Conservation (phyloP, 2,329 filamentous ascomycete genomes). For the Aspergillus sp. region DNA sequence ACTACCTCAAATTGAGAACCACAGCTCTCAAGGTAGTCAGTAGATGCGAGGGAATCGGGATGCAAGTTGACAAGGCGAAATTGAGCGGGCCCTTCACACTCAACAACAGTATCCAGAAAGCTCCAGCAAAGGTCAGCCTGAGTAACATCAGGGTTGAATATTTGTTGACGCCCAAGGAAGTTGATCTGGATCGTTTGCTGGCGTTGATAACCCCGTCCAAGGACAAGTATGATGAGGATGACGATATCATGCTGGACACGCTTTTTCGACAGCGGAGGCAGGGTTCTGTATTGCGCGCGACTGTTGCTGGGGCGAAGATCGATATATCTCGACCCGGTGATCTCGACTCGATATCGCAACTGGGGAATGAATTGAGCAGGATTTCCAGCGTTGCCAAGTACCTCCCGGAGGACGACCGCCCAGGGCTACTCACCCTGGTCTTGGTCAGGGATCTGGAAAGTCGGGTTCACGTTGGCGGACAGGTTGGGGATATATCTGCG, state of each 20-base stretch:
- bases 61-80: conserved; percentile 68
- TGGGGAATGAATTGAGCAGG: conserved; percentile 71
- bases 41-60: conserved; percentile 61
- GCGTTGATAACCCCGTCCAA: conserved; percentile 86
- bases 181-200: conserved; percentile 72
- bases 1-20: conserved; percentile 64
- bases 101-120: conserved; percentile 34
- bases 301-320: conserved; percentile 56
- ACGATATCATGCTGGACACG: conserved; percentile 92
- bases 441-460: conserved; percentile 57
- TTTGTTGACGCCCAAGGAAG: conserved; percentile 61
- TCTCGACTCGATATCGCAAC: conserved; percentile 57
- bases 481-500: conserved; percentile 57
- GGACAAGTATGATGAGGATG: conserved; percentile 77
- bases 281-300: conserved; percentile 69
- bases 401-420: conserved; percentile 87
- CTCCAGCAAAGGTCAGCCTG: conserved; percentile 56
- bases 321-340: conserved; percentile 56
- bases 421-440: conserved; percentile 70
- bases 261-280: conserved; percentile 77
- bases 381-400: conserved; percentile 88
- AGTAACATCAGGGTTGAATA: conserved; percentile 64
- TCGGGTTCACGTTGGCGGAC: conserved; percentile 56
- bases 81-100: conserved; percentile 61
- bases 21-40: conserved; percentile 75